A percentile compares a stretch with the other conserved stretches of the same genome.
These are phyloP conservation scores for Asclepias syriaca DNA, from an alignment of 257 asterid species.

Conservation along the genomic window DNA sequence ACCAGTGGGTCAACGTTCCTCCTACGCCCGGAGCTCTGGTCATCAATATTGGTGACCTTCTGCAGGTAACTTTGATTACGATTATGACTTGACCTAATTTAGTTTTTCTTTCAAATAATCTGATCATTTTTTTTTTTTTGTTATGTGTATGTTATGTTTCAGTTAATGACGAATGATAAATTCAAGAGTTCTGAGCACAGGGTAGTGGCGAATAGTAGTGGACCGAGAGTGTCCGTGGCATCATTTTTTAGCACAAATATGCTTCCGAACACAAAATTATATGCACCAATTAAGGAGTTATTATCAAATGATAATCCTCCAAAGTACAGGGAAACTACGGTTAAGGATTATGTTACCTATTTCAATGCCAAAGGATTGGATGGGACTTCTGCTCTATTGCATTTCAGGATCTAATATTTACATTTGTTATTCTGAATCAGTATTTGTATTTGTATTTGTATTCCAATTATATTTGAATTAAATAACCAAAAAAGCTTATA, in stretches of 20 bases:
- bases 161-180: constrained; percentile 27
- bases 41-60: constrained; percentile 27
- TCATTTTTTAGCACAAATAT: constrained; percentile 24
- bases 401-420: constrained; percentile 5
- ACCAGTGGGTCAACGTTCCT: constrained; percentile 34
- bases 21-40: constrained; percentile 30
- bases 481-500: too few species aligned
- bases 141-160: constrained; percentile 3
- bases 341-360: constrained; percentile 8
- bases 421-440: too few species aligned
- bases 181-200: constrained; percentile 25
- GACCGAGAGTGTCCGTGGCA: constrained; percentile 27
- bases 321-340: constrained; percentile 24
- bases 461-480: too few species aligned
- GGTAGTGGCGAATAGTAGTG: constrained; percentile 20
- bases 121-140: too few species aligned
- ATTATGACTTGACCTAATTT: too few species aligned
- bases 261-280: constrained; percentile 14
- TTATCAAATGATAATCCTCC: constrained; percentile 23
- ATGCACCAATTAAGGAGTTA: constrained; percentile 25
- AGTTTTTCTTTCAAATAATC: too few species aligned
- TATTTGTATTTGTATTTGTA: too few species aligned
- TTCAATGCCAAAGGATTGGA: constrained; percentile 18
- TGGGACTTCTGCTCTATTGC: constrained; percentile 21
- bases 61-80: constrained; percentile 11